Conservation (phyloP, 1,284 basidiomycete genomes). For the Ceratobasidium sp. region DNA sequence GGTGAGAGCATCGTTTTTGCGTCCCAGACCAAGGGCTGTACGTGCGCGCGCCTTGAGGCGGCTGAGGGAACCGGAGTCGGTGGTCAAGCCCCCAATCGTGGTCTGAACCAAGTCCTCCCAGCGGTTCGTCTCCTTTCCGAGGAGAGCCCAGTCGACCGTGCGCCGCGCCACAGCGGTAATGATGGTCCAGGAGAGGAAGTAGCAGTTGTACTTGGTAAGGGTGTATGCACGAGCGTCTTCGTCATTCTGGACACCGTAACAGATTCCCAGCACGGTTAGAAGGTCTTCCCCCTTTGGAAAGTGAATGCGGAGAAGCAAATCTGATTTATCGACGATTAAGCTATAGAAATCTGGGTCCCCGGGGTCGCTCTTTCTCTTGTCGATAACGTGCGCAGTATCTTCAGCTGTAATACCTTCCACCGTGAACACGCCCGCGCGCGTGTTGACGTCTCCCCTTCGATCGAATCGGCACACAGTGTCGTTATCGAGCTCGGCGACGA, state of each 20-base stretch:
- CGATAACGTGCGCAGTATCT: constrained; percentile 39
- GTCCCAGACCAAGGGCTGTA: background rate
- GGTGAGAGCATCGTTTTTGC: background rate
- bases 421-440: constrained; percentile 8
- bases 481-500: constrained; percentile 27
- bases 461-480: constrained; percentile 38
- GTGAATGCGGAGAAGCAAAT: constrained; percentile 12
- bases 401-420: constrained; percentile 23
- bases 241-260: constrained; percentile 31
- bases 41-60: background rate
- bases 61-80: background rate
- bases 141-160: constrained; percentile 25
- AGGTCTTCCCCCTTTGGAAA: constrained; percentile 24
- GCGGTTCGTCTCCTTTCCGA: background rate
- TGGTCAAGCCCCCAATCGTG: constrained; percentile 7
- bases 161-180: constrained; percentile 7
- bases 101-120: constrained; percentile 29
- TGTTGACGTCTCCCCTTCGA: constrained; percentile 26
- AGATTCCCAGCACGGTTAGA: constrained; percentile 10
- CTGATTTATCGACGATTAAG: constrained; percentile 2
- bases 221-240: constrained; percentile 10
- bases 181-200: constrained; percentile 38
- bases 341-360: no score
- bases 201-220: constrained; percentile 39
- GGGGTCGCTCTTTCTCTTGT: background rate